These are phyloP conservation scores for Leccinum subgranulosum DNA, from an alignment of 768 basidiomycete genomes.

Conservation along the genomic window DNA sequence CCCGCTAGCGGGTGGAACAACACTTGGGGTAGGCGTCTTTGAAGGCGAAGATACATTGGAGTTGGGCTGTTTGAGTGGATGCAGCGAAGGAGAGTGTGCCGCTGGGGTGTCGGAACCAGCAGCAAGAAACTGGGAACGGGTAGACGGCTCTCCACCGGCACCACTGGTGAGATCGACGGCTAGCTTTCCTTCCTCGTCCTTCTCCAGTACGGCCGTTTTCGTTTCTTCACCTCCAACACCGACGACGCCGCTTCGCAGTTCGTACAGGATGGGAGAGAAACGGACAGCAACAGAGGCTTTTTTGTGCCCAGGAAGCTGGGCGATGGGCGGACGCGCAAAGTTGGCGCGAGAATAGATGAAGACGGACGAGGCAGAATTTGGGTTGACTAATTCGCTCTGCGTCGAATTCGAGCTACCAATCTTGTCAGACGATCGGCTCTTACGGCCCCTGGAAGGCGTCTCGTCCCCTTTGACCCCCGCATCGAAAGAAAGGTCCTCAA, in stretches of 20 bases:
- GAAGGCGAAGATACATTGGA: constrained; percentile 16
- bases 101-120: constrained; percentile 7
- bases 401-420: constrained; percentile 23
- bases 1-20: constrained; percentile 49
- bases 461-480: constrained; percentile 32
- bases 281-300: constrained; percentile 92
- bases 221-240: constrained; percentile 38
- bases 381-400: constrained; percentile 29
- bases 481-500: constrained; percentile 80
- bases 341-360: constrained; percentile 97
- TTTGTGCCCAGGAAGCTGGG: constrained; percentile 94
- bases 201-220: constrained; percentile 63
- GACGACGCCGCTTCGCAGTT: constrained; percentile 65
- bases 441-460: constrained; percentile 57
- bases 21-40: constrained; percentile 21
- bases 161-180: constrained; percentile 57
- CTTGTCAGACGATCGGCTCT: constrained; percentile 45
- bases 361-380: constrained; percentile 58
- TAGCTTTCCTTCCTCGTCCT: constrained; percentile 57
- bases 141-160: constrained; percentile 9
- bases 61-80: constrained; percentile 13
- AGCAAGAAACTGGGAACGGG: neutral
- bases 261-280: constrained; percentile 92
- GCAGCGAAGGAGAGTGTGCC: constrained; percentile 11
- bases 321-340: constrained; percentile 88